Base-by-base conservation (phyloP, 257 asterid genomes). In the Solanum chiquidenum region DNA sequence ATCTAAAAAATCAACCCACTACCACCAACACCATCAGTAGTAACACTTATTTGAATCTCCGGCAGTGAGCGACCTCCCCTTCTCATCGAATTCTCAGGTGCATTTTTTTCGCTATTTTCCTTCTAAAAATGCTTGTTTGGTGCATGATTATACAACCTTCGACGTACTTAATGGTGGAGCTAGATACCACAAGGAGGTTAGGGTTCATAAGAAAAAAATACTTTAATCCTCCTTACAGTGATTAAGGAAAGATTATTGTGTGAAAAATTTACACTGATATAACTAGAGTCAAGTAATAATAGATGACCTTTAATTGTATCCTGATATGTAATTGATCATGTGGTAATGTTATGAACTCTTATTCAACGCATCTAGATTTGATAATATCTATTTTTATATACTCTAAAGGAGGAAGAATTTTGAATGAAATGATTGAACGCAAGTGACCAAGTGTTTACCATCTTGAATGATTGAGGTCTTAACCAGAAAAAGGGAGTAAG, bases 21-120 rank as follows among this genome's bases (percentile, higher is more conserved):
- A 86, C 21, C 21, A 68, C 31, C 35, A 91, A 77, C 68, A 87
- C 40, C 38, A 46, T 10, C 3, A 20, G 38, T 18, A 85, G 37
- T 72, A 91, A 77, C 90, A 87, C 94, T 52, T 91, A 90, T 84
- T 87, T 94, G 87, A 95, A 94, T 90, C 98, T 95, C 94, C 98
- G 98, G 88, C 99, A 94, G 86, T 94, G 94, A 62, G 93, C 93
- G 88, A 92, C 95, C 58, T 95, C 98, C 75, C 98, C 98, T 72
- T 88, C 95, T 77, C 95, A 89, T 75, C 95, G 98, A 83, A 90
- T 91, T 84, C 93, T 95, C 88, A 92, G 92, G 95, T 93, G 86
- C 37, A 5, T 3, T 3, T 12, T 58, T 46, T 58, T 16, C 0
- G 1, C 16, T 69, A 5, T 8, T 37, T 42, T 77, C n/a, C 84